Evolutionary conservation across 2,329 filamentous ascomycete species (phyloP), one percentile per base, ranked within the genome.

Genomic region (Claviceps arundinis): DNA sequence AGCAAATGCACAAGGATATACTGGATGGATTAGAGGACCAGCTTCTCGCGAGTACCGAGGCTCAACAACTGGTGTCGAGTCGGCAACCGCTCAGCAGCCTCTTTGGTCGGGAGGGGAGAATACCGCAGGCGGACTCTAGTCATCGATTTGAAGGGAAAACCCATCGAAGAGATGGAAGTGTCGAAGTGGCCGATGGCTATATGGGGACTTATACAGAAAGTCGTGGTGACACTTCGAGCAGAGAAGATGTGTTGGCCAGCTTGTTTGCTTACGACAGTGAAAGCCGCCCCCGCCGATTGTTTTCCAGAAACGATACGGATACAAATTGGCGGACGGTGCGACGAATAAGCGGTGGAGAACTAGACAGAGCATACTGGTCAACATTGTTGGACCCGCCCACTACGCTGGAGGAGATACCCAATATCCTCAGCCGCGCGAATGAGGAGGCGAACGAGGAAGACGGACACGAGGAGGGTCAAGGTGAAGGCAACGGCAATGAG

Each of bases 1-100:
- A 90, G 62, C 87, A 95, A 63, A 83, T 95, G 68, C 89, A 93
- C 55, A 81, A 81, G 54, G 91, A 97, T 57, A 86, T 90, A 55
- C 74, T 91, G 5, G 82, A 87, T 52, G 82, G 82, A 1, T 75
- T 89, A 56, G 85, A 90, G 60, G 86, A 90, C 56, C 85, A 90
- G 62, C 78, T 85, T 51, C 80, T 87, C 65, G 79, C 87, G 40
- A 86, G 85, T 55, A 82, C 81, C 19, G 83, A 89, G 58, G 82
- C 87, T 11, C 81, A 86, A 54, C 85, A 91, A 59, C 77, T 94
- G 6, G 79, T 93, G 13, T 78, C 82, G 14, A 81, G 84, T 50
- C 79, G 85, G 43, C 85, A 89, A 59, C 87, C 87, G 0, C 75
- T 91, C 46, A 90, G 86, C 63, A 81, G 80, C 57, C 68, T 80